Percentiles rank a stretch among this genome's conserved stretches.
phyloP scores from a whole-genome alignment of 257 asterid species.

The Perilla frutescens region DNA sequence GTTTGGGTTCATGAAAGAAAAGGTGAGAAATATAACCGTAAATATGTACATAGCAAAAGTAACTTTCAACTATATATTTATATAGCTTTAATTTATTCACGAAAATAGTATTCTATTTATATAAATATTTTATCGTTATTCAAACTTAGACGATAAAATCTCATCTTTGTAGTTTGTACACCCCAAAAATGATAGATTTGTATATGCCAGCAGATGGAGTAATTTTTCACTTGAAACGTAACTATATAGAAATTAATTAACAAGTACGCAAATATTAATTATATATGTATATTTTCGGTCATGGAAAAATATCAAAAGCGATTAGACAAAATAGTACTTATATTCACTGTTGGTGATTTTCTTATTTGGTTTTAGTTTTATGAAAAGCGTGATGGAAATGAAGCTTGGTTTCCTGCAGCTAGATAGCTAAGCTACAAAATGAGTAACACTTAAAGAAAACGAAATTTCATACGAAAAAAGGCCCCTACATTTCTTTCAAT shows the following conservation, averaged over 20 bases:
- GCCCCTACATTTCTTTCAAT: neutral
- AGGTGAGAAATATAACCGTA: too few species aligned
- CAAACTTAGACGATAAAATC: neutral
- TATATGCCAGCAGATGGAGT: neutral
- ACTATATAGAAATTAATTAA: neutral
- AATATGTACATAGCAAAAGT: too few species aligned
- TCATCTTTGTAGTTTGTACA: neutral
- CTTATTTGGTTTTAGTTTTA: neutral
- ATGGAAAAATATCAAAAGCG: slow-evolving; percentile 15
- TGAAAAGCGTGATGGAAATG: slow-evolving; percentile 20
- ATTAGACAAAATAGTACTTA: slow-evolving; percentile 32
- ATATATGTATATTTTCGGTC: neutral
- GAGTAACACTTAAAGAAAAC: slow-evolving; percentile 3
- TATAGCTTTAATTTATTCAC: too few species aligned
- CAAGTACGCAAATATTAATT: too few species aligned
- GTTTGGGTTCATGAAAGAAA: too few species aligned
- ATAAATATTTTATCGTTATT: too few species aligned
- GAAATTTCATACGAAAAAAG: slow-evolving; percentile 18
- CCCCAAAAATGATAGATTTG: neutral
- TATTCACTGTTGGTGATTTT: neutral
- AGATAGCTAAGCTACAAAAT: slow-evolving; percentile 30
- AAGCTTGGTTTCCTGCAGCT: neutral
- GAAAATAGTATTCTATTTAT: too few species aligned
- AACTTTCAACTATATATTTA: too few species aligned
- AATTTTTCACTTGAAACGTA: neutral